Base-by-base conservation (phyloP, 192 early-diverging fungal species). In the Neocallimastix lanati region DNA sequence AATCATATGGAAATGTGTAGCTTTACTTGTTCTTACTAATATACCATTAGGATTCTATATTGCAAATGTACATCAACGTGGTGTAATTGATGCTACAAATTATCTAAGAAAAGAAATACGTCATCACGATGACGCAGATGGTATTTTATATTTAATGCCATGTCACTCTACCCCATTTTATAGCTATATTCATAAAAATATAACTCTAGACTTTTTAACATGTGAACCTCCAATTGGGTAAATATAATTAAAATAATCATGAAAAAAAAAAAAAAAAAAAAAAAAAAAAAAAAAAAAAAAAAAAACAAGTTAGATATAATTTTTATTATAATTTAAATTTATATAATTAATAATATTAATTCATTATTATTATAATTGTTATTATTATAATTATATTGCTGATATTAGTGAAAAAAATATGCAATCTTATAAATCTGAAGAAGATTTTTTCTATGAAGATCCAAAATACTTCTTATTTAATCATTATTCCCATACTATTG, bases 91-190 rank as follows among this genome's bases (percentile, higher is more conserved):
- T 81, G 96, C 92, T 13, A 91, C 95, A 87, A 37, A 80, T 4
- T 95, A 91, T 84, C 79, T 99, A 50, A 86, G 93, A 77, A 77
- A 83, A 3, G 84, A 91, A 36, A 82, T 82, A 15, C 29, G 80
- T 77, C 2, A 80, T 35, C 9, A 27, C 78, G 78, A 30, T 9
- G 21, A 15, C 28, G 78, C 83, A 27, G 28, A 81, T 29, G 84
- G 86, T 27, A 85, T 96, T 15, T 87, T 92, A 3, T 93, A 96
- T 80, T 82, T 98, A 37, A 98, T 96, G 95, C 97, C 97, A 12
- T 99, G 97, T 79, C 96, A 99, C 82, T 99, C 96, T 9, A 96
- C 97, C 5, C 97, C 96, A n/a, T 96, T 88, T 83, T 91, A 96
- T 78, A 92, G 92, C 76, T 88, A 92, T 83, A 28, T 98, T 12